Evolutionary conservation across 108 stramenopile genomes (phyloP).

Genomic region (Cyclostephanos tholiformis): DNA sequence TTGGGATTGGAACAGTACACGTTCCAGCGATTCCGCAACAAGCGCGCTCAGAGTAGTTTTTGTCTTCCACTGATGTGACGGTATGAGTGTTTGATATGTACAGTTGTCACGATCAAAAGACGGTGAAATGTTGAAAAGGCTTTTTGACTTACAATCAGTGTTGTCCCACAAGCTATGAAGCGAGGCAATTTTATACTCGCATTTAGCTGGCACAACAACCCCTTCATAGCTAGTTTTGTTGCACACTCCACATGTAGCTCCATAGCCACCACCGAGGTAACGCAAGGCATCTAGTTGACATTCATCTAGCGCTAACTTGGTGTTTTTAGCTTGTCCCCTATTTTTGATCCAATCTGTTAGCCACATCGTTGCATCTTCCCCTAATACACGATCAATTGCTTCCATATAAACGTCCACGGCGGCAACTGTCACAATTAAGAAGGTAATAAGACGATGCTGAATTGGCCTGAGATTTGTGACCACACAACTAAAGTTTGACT

Average conservation of each 20-base stretch:
- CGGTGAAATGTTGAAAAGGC: neutral
- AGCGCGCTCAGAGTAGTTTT: neutral
- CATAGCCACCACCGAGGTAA: slow-evolving; percentile 31
- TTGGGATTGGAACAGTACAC: too few species aligned
- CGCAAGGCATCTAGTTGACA: slow-evolving; percentile 40
- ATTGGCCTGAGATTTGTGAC: neutral
- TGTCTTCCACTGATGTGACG: neutral
- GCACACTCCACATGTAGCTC: slow-evolving; percentile 39
- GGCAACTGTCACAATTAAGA: slow-evolving; percentile 32
- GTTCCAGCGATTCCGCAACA: neutral
- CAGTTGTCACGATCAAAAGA: too few species aligned
- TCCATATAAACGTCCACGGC: slow-evolving; percentile 37
- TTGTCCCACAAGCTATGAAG: slow-evolving; percentile 31
- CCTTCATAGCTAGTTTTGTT: slow-evolving; percentile 20
- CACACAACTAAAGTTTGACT: too few species aligned
- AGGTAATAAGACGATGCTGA: neutral
- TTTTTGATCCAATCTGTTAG: slow-evolving; percentile 25
- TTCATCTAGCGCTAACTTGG: slow-evolving; percentile 21
- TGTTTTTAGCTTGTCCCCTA: slow-evolving; percentile 28
- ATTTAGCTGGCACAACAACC: slow-evolving; percentile 29
- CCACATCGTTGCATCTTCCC: slow-evolving; percentile 26
- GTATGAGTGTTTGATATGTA: too few species aligned
- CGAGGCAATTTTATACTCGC: slow-evolving; percentile 13
- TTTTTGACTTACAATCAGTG: slow-evolving; percentile 26
- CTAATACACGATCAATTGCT: slow-evolving; percentile 27